Conservation (phyloP, 2,329 filamentous ascomycete genomes). For the Passalora sequoiae region DNA sequence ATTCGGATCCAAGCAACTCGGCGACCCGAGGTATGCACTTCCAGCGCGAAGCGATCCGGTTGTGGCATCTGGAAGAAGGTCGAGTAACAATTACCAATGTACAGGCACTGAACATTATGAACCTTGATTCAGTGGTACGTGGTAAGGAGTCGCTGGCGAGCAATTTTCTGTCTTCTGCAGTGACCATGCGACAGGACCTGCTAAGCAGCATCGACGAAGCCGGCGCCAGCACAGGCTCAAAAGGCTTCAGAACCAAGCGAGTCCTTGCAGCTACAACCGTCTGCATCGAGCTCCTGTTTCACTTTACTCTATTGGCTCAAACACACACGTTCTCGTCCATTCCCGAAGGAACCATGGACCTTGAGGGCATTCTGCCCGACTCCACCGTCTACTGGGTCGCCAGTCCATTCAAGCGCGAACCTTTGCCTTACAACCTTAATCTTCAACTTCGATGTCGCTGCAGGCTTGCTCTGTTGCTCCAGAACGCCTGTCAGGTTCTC, state of each 20-base stretch:
- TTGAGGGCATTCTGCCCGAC: constrained; percentile 1
- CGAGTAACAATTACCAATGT: constrained; percentile 1
- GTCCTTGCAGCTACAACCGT: not conserved
- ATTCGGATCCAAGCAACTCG: constrained; percentile 5
- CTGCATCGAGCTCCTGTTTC: constrained; percentile 1
- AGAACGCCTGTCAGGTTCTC: not conserved
- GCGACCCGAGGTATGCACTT: constrained; percentile 12
- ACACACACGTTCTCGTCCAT: not conserved
- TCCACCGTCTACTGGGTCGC: constrained; percentile 5
- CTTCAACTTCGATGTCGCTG: constrained; percentile 2
- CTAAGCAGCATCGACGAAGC: not conserved
- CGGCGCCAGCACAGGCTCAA: too few relatives aligned
- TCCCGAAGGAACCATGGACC: not conserved
- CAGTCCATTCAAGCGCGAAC: constrained; percentile 1
- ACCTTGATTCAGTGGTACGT: not conserved
- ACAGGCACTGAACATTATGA: constrained; percentile 2
- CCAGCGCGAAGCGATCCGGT: constrained; percentile 11
- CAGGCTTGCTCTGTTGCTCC: constrained; percentile 2
- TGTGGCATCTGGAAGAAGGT: constrained; percentile 10
- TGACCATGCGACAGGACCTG: not conserved
- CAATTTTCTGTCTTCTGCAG: not conserved
- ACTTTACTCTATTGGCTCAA: not conserved
- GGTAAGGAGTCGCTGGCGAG: not conserved
- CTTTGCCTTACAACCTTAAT: constrained; percentile 7
- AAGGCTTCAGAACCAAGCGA: not conserved